Conservation (phyloP, 106 monocot genomes). For the Ottelia alismoides region DNA sequence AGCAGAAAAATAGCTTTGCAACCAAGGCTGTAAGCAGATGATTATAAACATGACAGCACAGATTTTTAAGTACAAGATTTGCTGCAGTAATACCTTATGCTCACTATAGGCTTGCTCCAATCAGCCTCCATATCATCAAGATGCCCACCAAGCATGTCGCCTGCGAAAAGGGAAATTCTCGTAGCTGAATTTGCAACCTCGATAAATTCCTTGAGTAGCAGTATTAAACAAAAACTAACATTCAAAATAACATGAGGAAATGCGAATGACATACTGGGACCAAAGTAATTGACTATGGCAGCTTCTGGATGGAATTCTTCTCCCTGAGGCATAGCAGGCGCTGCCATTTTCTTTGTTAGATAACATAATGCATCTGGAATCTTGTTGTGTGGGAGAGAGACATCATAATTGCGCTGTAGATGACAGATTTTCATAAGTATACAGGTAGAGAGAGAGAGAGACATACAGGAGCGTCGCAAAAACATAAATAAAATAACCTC, state of each 20-base stretch:
- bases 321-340: slow-evolving; percentile 61
- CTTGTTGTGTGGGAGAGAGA: slow-evolving; percentile 70
- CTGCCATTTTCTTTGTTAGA: slow-evolving; percentile 80
- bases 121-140: slow-evolving; percentile 98
- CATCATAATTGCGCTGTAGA: slow-evolving; percentile 74
- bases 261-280: slow-evolving; percentile 60
- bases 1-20: slow-evolving; percentile 90
- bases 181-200: too few relatives aligned
- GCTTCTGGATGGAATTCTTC: slow-evolving; percentile 83
- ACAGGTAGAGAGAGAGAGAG: too few relatives aligned
- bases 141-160: slow-evolving; percentile 99
- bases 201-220: too few relatives aligned
- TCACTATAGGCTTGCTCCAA: slow-evolving; percentile 95
- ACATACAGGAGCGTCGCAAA: too few relatives aligned
- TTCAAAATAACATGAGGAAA: too few relatives aligned
- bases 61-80: too few relatives aligned
- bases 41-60: too few relatives aligned
- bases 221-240: too few relatives aligned
- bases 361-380: slow-evolving; percentile 58
- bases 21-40: slow-evolving; percentile 67
- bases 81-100: slow-evolving; percentile 84
- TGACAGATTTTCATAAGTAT: too few relatives aligned
- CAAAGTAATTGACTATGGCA: slow-evolving; percentile 96
- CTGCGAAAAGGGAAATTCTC: too few relatives aligned
- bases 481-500: too few relatives aligned